These are phyloP conservation scores for Davidsoniella neocaledoniae DNA, from an alignment of 2,329 filamentous ascomycete genomes.

Conservation along the genomic window DNA sequence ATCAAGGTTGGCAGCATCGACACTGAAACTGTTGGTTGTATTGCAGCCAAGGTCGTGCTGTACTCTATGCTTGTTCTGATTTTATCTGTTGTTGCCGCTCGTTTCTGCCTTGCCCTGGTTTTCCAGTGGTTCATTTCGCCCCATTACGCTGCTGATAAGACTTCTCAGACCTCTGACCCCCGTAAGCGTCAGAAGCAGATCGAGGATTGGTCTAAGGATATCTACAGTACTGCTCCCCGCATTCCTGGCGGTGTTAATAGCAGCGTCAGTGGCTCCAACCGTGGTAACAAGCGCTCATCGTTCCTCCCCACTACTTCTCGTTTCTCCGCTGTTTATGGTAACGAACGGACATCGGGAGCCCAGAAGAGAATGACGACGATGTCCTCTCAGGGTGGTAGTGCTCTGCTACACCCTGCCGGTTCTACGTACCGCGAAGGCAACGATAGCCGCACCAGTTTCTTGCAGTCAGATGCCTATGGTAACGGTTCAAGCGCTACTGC, in stretches of 20 bases:
- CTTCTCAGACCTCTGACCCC: conserved; percentile 62
- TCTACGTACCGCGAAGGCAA: conserved; percentile 55
- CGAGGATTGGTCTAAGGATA: conserved; percentile 95
- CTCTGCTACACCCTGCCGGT: conserved; percentile 47
- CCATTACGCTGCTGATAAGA: conserved; percentile 70
- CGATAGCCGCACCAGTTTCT: conserved; percentile 47
- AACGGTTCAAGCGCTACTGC: conserved; percentile 41
- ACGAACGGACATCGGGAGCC: conserved; percentile 37
- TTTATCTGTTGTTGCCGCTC: conserved; percentile 67
- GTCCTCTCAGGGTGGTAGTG: conserved; percentile 66
- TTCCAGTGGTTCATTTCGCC: conserved; percentile 96
- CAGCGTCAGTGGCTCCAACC: conserved; percentile 46
- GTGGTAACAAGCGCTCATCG: conserved; percentile 64
- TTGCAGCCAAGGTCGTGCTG: conserved; percentile 90
- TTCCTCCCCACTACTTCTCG: conserved; percentile 89
- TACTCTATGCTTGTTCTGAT: conserved; percentile 90
- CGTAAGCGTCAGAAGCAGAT: conserved; percentile 85
- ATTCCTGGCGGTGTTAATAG: conserved; percentile 58
- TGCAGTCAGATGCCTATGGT: conserved; percentile 40
- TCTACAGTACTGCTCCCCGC: conserved; percentile 77
- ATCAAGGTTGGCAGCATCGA: conserved; percentile 94
- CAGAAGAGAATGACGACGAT: conserved; percentile 60
- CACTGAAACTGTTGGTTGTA: conserved; percentile 90
- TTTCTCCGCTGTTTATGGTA: conserved; percentile 79
- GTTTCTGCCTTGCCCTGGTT: conserved; percentile 73